A percentile compares a stretch with the other conserved stretches of the same genome.
These are phyloP conservation scores for Tricharina praecox DNA, from an alignment of 495 filamentous ascomycete species.

Conservation along the genomic window DNA sequence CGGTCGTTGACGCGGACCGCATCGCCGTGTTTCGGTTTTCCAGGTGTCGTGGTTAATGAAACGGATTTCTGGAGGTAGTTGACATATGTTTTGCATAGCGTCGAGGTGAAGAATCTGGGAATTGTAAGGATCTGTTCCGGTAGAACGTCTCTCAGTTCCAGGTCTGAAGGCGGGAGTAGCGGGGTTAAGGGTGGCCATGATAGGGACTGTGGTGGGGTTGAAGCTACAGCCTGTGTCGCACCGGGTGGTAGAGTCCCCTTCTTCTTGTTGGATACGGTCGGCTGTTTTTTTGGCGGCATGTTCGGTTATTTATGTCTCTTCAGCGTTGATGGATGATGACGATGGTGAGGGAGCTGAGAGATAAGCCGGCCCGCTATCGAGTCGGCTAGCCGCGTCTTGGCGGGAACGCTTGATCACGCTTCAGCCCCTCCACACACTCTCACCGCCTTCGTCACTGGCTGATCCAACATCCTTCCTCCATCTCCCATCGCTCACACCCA, in stretches of 20 bases:
- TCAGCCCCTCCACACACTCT: too few relatives aligned
- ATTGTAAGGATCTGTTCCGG: slow-evolving; percentile 58
- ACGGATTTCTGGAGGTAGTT: slow-evolving; percentile 52
- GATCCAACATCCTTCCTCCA: neutral
- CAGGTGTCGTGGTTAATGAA: slow-evolving; percentile 64
- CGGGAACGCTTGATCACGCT: too few relatives aligned
- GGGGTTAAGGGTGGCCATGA: slow-evolving; percentile 73
- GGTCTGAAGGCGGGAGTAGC: slow-evolving; percentile 47
- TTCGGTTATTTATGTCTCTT: too few relatives aligned
- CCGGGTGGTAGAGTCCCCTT: neutral
- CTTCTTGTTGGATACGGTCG: neutral
- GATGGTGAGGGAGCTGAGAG: too few relatives aligned
- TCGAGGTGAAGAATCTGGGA: slow-evolving; percentile 59
- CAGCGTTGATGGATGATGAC: too few relatives aligned
- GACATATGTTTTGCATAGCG: slow-evolving; percentile 65
- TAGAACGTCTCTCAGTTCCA: slow-evolving; percentile 42
- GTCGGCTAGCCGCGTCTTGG: neutral
- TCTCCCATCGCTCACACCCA: neutral
- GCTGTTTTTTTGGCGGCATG: slow-evolving; percentile 9
- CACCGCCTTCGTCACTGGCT: neutral
- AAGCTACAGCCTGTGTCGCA: slow-evolving; percentile 6
- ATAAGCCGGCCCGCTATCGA: too few relatives aligned
- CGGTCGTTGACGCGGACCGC: slow-evolving; percentile 82
- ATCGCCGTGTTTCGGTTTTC: slow-evolving; percentile 66
- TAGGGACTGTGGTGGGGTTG: slow-evolving; percentile 9